A percentile compares a stretch with the other conserved stretches of the same genome.
Conservation (phyloP, 371 early-diverging fungal genomes). For the Chytridium lagenaria region DNA sequence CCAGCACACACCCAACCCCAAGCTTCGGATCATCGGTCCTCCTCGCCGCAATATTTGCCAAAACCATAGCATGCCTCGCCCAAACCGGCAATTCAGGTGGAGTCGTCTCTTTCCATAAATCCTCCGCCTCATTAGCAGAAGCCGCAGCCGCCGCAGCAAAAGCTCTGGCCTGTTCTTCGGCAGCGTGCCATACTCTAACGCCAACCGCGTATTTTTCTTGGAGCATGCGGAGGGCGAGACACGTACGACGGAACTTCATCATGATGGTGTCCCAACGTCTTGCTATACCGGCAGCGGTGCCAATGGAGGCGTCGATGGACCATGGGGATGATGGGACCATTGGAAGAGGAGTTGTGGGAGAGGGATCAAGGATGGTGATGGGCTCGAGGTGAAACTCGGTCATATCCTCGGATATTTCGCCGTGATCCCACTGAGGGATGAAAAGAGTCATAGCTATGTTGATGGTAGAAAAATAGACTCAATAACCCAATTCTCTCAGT, state of each 20-base stretch:
- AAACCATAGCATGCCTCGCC: constrained; percentile 48
- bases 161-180: neutral
- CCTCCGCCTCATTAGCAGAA: neutral
- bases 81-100: neutral
- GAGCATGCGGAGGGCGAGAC: constrained; percentile 21
- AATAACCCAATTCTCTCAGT: no score
- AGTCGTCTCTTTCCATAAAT: neutral
- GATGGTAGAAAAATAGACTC: no score
- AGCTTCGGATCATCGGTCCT: constrained; percentile 52
- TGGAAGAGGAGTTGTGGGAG: neutral
- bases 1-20: constrained; percentile 49
- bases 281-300: constrained; percentile 26
- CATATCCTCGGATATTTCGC: neutral
- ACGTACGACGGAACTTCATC: constrained; percentile 32
- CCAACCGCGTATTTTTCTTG: constrained; percentile 31
- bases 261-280: constrained; percentile 28
- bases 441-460: constrained; percentile 40
- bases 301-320: constrained; percentile 28
- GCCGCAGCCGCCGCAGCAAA: neutral
- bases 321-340: constrained; percentile 19
- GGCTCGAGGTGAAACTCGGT: neutral
- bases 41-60: constrained; percentile 52
- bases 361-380: neutral
- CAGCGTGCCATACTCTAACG: neutral
- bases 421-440: constrained; percentile 47